Conservation (phyloP, 1,139 yeast species). For the Zygoascus sp. region DNA sequence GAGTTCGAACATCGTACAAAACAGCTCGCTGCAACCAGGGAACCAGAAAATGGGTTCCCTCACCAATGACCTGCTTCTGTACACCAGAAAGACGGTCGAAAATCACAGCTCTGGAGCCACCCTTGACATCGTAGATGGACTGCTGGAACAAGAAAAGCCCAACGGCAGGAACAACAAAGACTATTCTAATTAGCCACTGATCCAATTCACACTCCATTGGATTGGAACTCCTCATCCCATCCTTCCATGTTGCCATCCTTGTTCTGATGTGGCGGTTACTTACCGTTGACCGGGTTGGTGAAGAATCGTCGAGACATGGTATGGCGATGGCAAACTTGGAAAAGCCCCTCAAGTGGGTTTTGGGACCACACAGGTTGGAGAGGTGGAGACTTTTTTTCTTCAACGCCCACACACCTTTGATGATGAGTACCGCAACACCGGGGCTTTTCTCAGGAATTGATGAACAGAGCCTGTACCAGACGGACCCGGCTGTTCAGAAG, state of each 20-base stretch:
- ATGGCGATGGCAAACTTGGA: not conserved
- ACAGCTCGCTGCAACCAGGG: slow-evolving; percentile 97
- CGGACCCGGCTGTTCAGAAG: slow-evolving; percentile 10
- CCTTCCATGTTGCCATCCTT: not conserved
- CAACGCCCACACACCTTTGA: not conserved
- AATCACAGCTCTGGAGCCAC: slow-evolving; percentile 93
- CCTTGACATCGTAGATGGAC: slow-evolving; percentile 75
- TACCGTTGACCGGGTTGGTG: slow-evolving; percentile 13
- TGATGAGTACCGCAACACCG: not conserved
- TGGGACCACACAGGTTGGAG: no score
- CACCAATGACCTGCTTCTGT: slow-evolving; percentile 79
- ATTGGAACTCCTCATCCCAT: no score
- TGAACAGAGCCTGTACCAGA: not conserved
- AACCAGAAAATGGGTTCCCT: slow-evolving; percentile 90
- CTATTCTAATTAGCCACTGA: slow-evolving; percentile 13
- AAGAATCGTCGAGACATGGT: slow-evolving; percentile 15
- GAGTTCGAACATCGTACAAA: slow-evolving; percentile 85
- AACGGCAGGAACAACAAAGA: slow-evolving; percentile 30
- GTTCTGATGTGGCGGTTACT: not conserved
- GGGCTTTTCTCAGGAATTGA: not conserved
- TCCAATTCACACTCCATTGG: not conserved
- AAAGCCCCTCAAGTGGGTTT: not conserved
- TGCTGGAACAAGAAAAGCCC: slow-evolving; percentile 28
- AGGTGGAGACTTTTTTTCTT: not conserved
- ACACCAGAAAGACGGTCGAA: slow-evolving; percentile 92